phyloP scores from a whole-genome alignment of 2,329 filamentous ascomycete species.

The Botrytis paeoniae region DNA sequence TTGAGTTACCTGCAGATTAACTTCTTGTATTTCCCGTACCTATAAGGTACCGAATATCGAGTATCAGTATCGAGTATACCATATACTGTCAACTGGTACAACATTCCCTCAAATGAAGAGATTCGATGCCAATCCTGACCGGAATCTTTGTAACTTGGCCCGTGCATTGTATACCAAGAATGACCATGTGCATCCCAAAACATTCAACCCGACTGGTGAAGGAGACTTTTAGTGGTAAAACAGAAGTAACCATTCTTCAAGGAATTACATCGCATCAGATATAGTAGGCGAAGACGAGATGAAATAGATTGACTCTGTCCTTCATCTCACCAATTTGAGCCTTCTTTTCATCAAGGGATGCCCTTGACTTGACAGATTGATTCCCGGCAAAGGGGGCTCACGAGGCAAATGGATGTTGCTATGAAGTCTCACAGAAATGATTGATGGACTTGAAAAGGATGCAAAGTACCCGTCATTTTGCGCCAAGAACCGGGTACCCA shows the following conservation, averaged over 20 bases:
- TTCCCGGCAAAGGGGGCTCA: constrained; percentile 11
- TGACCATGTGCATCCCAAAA: constrained; percentile 9
- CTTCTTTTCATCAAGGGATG: constrained; percentile 6
- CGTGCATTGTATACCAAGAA: constrained; percentile 7
- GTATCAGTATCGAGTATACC: neutral
- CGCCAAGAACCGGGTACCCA: constrained; percentile 19
- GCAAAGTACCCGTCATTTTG: constrained; percentile 15
- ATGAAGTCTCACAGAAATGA: constrained; percentile 8
- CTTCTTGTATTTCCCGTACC: constrained; percentile 5
- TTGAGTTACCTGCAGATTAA: constrained; percentile 3
- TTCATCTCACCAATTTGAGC: constrained; percentile 1
- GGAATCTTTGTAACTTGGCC: constrained; percentile 9
- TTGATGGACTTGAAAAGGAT: constrained; percentile 6
- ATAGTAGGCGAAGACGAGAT: constrained; percentile 18
- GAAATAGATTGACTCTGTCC: neutral
- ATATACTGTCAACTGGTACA: neutral
- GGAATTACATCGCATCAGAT: constrained; percentile 17
- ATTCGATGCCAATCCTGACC: constrained; percentile 8
- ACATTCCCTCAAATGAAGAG: neutral
- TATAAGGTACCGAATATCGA: neutral
- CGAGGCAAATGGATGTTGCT: constrained; percentile 8
- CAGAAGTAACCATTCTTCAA: neutral
- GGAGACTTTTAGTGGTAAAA: constrained; percentile 12
- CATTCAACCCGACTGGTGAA: constrained; percentile 16
- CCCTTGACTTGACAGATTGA: neutral